These are phyloP conservation scores for Canavalia ensiformis DNA, from an alignment of 306 rosid species.

Conservation along the genomic window DNA sequence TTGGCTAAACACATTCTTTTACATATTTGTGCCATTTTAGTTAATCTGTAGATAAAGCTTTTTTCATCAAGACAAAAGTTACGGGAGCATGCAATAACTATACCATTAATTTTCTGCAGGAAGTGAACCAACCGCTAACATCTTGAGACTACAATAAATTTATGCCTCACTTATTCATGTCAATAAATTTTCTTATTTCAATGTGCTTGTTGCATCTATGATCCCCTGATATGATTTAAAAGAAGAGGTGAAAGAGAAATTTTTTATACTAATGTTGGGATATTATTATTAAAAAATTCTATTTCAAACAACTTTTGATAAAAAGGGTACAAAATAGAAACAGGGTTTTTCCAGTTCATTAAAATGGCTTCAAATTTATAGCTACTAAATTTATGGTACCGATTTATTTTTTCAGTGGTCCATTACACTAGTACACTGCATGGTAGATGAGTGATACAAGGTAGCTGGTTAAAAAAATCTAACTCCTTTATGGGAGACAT, in stretches of 20 bases:
- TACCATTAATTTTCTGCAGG: conserved; percentile 35
- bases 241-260: background rate
- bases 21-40: background rate
- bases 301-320: conserved; percentile 10
- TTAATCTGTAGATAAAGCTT: background rate
- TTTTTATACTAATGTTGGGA: background rate
- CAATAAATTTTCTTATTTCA: background rate
- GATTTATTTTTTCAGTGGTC: conserved; percentile 37
- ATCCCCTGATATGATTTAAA: background rate
- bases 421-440: conserved; percentile 13
- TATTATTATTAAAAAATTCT: conserved; percentile 2
- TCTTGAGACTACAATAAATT: background rate
- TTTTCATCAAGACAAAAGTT: background rate
- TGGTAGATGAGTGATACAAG: background rate
- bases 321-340: conserved; percentile 27
- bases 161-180: conserved; percentile 17
- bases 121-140: conserved; percentile 5
- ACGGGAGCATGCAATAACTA: conserved; percentile 21
- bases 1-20: background rate
- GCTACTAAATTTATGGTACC: conserved; percentile 43
- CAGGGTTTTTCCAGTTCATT: background rate
- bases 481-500: background rate
- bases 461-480: conserved; percentile 32
- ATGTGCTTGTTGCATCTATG: conserved; percentile 4
- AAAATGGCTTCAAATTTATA: conserved; percentile 21